Percentiles rank a stretch among this genome's conserved stretches.
phyloP scores from a whole-genome alignment of 192 early-diverging fungal genomes.

The Linnemannia exigua region DNA sequence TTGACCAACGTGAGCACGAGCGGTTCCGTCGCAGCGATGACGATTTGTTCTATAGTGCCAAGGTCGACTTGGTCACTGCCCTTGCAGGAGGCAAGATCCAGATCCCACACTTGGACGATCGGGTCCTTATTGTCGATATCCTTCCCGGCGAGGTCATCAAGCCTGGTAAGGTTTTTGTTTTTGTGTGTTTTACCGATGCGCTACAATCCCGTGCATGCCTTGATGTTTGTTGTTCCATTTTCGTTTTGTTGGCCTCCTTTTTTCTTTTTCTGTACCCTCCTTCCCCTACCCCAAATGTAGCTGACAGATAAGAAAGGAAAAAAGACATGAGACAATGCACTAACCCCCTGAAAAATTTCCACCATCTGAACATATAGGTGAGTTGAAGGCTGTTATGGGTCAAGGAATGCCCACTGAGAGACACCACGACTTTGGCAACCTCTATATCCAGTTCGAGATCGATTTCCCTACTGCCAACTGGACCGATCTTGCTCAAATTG shows the following conservation, averaged over 20 bases:
- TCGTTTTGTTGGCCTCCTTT: not conserved
- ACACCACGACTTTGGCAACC: conserved; percentile 87
- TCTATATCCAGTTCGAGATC: conserved; percentile 93
- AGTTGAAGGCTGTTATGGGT: conserved; percentile 84
- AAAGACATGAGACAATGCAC: not conserved
- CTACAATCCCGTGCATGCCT: not conserved
- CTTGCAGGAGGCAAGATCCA: conserved; percentile 93
- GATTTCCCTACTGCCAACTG: conserved; percentile 90
- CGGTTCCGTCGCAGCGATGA: conserved; percentile 91
- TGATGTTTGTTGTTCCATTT: not conserved
- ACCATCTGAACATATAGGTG: conserved; percentile 37
- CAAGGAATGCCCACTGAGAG: conserved; percentile 97
- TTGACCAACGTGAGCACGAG: conserved; percentile 94
- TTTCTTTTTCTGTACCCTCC: not conserved
- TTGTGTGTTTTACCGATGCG: not conserved
- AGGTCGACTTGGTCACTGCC: conserved; percentile 93
- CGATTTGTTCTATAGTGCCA: conserved; percentile 90
- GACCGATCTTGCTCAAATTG: conserved; percentile 74
- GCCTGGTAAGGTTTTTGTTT: conserved; percentile 68
- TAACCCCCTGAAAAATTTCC: not conserved
- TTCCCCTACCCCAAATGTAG: not conserved
- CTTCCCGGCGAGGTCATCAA: conserved; percentile 95
- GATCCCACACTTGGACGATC: conserved; percentile 94
- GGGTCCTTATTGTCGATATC: conserved; percentile 87
- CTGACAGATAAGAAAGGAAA: not conserved